Conservation (phyloP, 306 rosid species). For the Citrullus amarus region DNA sequence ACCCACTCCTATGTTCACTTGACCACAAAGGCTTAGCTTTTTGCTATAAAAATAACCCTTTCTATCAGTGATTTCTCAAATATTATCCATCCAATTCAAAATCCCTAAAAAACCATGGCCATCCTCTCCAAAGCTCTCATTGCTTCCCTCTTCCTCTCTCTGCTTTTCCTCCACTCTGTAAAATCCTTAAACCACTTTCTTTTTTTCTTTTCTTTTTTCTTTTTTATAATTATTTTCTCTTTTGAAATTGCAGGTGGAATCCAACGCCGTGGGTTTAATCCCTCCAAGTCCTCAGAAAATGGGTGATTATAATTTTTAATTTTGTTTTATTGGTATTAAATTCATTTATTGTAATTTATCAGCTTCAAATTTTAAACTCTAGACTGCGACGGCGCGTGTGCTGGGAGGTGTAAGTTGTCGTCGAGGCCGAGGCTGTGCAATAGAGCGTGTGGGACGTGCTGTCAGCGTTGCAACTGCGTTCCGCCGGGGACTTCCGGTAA, state of each 20-base stretch:
- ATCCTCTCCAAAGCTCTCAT: background rate
- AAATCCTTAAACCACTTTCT: background rate
- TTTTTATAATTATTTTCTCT: no score
- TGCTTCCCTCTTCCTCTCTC: background rate
- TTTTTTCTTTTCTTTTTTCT: background rate
- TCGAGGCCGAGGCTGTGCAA: conserved; percentile 44
- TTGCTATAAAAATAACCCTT: background rate
- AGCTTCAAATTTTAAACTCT: background rate
- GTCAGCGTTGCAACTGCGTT: conserved; percentile 54
- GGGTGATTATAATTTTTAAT: background rate
- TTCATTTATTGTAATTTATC: background rate
- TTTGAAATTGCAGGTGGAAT: background rate
- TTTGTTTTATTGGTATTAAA: no score
- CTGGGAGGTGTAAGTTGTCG: conserved; percentile 30
- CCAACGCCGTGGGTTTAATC: background rate
- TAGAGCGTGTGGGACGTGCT: conserved; percentile 67
- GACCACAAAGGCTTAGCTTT: background rate
- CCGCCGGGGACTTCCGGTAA: conserved; percentile 64
- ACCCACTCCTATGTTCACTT: background rate
- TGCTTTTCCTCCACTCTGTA: background rate
- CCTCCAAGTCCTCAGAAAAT: background rate
- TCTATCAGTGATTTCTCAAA: background rate
- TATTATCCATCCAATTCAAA: background rate
- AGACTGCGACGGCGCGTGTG: conserved; percentile 35
- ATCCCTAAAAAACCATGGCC: background rate